Evolutionary conservation across 352 stramenopile species (phyloP).

Genomic region (Pythium dissotocum): DNA sequence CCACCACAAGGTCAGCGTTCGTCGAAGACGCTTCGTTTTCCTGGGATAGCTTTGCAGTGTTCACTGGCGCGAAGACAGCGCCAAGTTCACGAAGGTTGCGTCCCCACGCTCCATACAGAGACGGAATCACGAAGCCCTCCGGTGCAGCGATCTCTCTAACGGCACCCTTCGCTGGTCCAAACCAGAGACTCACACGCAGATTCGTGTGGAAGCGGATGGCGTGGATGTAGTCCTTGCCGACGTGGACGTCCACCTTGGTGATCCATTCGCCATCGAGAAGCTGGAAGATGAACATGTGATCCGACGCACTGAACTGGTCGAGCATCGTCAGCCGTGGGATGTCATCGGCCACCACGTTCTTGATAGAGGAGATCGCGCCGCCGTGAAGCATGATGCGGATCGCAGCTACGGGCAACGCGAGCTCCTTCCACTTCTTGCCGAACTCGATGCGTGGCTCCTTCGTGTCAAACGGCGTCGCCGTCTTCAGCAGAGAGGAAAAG

Average conservation of each 20-base stretch:
- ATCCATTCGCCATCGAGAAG: slow-evolving; percentile 12
- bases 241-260: slow-evolving; percentile 1
- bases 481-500: slow-evolving; percentile 7
- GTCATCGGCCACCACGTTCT: slow-evolving; percentile 16
- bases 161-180: neutral
- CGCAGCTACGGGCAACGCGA: slow-evolving; percentile 3
- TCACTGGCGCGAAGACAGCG: neutral
- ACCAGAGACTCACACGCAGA: slow-evolving; percentile 15
- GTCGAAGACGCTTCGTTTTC: no score
- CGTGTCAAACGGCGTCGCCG: neutral
- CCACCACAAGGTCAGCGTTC: no score
- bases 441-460: slow-evolving; percentile 13
- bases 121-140: slow-evolving; percentile 4
- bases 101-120: slow-evolving; percentile 13
- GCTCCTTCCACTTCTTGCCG: slow-evolving; percentile 14
- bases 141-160: neutral
- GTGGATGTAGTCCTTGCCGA: slow-evolving; percentile 6
- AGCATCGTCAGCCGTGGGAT: neutral
- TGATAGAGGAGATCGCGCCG: slow-evolving; percentile 13
- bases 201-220: slow-evolving; percentile 22
- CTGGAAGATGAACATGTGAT: slow-evolving; percentile 19
- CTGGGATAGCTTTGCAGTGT: neutral
- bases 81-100: slow-evolving; percentile 6
- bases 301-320: neutral
- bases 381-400: slow-evolving; percentile 10